Evolutionary conservation across 441 rosid species (phyloP), one percentile per base, ranked within the genome.

Genomic region (Populus tomentosa): DNA sequence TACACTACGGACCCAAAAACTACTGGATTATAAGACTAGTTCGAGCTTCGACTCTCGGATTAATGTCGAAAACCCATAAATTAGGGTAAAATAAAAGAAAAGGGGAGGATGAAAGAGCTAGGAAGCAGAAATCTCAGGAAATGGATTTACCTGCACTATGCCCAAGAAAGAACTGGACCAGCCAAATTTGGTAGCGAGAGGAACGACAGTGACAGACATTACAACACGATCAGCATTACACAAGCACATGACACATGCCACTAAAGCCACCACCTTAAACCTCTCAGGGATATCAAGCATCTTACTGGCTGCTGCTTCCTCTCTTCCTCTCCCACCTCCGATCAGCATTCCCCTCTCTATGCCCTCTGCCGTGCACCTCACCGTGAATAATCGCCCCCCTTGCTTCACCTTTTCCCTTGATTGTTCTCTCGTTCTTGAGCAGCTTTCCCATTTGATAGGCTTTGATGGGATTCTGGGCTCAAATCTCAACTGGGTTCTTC

Each of bases 191-290:
- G 91, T 87, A 30, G 98, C 97, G 2, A 96, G 92, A 24, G 99
- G 99, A 61, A 96, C 99, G 59, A 92, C 80, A 28, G 98, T 91
- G 0, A 96, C 97, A 1, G 99, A 96, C 98, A 96, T 96, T 6
- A 96, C 98, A 28, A 96, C 93, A 35, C 98, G 83, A 32, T 96
- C 99, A 11, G 99, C 98, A 88, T 96, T 96, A 80, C 98, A 94
- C 2, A 96, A 85, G 80, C 98, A 89, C 97, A 96, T 87, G 24
- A 88, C 94, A 30, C 82, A 82, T 24, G 98, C 97, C 83, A 89
- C 82, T 68, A 96, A 72, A n/a, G 86, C 92, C 86, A 89, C 97
- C 85, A 94, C 93, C 84, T 92, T 94, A 24, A 86, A 87, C 83
- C 99, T 92, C 90, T 94, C 99, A 36, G 94, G 86, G 11, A 90